A percentile compares a stretch with the other conserved stretches of the same genome.
Evolutionary conservation across 768 basidiomycete species (phyloP).

Genomic region (Suillus clintonianus): DNA sequence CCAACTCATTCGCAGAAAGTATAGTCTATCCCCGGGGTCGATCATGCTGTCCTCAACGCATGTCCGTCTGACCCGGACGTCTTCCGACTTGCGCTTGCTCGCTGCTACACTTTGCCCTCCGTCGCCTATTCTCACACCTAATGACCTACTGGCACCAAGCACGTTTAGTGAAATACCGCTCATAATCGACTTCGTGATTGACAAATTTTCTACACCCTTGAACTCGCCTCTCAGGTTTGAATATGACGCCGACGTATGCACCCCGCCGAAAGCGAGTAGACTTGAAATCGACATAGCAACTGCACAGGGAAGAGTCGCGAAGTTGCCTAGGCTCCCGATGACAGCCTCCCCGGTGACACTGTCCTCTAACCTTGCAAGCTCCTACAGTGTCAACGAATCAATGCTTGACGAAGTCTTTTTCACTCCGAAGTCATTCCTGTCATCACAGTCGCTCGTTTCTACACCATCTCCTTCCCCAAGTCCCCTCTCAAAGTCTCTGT

Average conservation of each 20-base stretch:
- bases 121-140: constrained; percentile 48
- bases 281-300: neutral
- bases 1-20: neutral
- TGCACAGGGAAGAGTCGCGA: neutral
- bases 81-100: constrained; percentile 42
- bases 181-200: constrained; percentile 34
- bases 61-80: constrained; percentile 38
- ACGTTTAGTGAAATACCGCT: constrained; percentile 57
- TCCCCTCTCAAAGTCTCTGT: neutral
- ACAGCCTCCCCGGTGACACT: neutral
- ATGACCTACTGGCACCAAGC: constrained; percentile 34
- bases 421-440: constrained; percentile 1
- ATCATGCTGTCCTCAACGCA: constrained; percentile 16
- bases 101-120: constrained; percentile 39
- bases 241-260: neutral
- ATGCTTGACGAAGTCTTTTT: constrained; percentile 4
- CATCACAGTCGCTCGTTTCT: neutral
- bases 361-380: neutral
- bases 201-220: constrained; percentile 7
- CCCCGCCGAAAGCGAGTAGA: neutral
- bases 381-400: neutral
- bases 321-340: neutral
- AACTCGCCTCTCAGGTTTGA: neutral
- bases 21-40: constrained; percentile 1
- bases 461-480: constrained; percentile 1